These are phyloP conservation scores for Hericium rajendrae DNA, from an alignment of 768 basidiomycete species.

Conservation along the genomic window DNA sequence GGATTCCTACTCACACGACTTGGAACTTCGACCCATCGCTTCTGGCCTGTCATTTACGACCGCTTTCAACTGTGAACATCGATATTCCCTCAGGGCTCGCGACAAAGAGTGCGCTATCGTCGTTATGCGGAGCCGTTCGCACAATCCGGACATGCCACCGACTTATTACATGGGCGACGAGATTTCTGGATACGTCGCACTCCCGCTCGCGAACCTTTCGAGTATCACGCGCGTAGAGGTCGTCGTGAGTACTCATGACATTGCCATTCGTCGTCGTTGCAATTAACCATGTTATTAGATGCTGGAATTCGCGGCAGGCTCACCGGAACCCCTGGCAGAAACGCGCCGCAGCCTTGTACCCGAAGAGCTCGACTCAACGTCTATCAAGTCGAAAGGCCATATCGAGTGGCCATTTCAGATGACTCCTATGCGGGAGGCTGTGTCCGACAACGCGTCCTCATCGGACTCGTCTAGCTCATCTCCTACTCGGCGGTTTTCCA, in stretches of 20 bases:
- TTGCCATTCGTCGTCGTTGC: neutral
- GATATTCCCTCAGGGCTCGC: constrained; percentile 1
- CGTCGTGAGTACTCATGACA: constrained; percentile 1
- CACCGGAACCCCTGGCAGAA: neutral
- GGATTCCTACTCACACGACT: neutral
- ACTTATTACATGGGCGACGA: constrained; percentile 7
- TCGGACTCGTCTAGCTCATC: neutral
- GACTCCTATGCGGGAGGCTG: neutral
- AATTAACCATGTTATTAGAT: neutral
- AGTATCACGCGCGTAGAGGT: constrained; percentile 6
- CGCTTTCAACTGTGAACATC: neutral
- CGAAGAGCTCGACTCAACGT: neutral
- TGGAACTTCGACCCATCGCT: neutral
- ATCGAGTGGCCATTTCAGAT: constrained; percentile 6
- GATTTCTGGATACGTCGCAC: neutral
- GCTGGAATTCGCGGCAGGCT: neutral
- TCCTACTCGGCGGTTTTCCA: neutral
- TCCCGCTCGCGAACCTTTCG: neutral
- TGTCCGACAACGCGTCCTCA: neutral
- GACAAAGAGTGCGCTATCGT: constrained; percentile 7
- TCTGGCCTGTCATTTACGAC: neutral
- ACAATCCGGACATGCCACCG: neutral
- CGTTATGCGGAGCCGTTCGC: constrained; percentile 1
- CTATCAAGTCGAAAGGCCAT: neutral
- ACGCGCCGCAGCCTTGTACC: neutral